These are phyloP conservation scores for Microdochium trichocladiopsis DNA, from an alignment of 2,329 filamentous ascomycete species.

Conservation along the genomic window DNA sequence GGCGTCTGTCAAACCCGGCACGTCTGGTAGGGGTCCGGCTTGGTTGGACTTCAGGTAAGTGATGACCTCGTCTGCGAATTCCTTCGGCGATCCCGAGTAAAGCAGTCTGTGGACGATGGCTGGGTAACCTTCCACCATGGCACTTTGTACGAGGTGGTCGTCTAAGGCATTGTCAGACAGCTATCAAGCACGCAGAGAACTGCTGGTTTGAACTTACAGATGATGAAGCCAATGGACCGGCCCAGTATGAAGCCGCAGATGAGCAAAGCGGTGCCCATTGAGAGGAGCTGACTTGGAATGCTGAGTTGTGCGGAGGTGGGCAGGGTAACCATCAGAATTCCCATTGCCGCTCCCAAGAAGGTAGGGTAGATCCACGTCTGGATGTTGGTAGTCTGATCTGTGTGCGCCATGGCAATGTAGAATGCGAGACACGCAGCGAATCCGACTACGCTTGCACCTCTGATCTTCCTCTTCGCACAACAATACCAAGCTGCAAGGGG, in stretches of 20 bases:
- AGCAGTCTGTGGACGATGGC: background rate
- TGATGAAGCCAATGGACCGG: slow-evolving; percentile 37
- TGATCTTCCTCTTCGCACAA: slow-evolving; percentile 15
- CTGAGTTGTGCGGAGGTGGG: slow-evolving; percentile 29
- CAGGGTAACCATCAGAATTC: slow-evolving; percentile 25
- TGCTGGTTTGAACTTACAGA: slow-evolving; percentile 13
- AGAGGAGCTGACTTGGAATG: slow-evolving; percentile 26
- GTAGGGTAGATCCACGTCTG: slow-evolving; percentile 28
- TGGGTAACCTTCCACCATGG: background rate
- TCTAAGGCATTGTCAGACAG: background rate
- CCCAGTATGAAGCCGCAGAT: slow-evolving; percentile 25
- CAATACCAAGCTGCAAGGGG: slow-evolving; percentile 23
- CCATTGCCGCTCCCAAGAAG: slow-evolving; percentile 24
- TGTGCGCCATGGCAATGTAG: slow-evolving; percentile 26
- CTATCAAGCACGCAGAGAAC: background rate
- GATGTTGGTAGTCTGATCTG: slow-evolving; percentile 11
- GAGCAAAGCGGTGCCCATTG: slow-evolving; percentile 20
- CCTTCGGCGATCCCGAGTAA: background rate
- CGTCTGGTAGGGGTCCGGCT: background rate
- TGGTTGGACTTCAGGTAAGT: background rate
- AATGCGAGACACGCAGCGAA: slow-evolving; percentile 22
- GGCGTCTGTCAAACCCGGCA: background rate
- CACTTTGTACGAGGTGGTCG: background rate
- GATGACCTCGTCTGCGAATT: background rate
- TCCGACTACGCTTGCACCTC: slow-evolving; percentile 14